Conservation (phyloP, 2,329 filamentous ascomycete genomes). For the Chaetomium strumarium region DNA sequence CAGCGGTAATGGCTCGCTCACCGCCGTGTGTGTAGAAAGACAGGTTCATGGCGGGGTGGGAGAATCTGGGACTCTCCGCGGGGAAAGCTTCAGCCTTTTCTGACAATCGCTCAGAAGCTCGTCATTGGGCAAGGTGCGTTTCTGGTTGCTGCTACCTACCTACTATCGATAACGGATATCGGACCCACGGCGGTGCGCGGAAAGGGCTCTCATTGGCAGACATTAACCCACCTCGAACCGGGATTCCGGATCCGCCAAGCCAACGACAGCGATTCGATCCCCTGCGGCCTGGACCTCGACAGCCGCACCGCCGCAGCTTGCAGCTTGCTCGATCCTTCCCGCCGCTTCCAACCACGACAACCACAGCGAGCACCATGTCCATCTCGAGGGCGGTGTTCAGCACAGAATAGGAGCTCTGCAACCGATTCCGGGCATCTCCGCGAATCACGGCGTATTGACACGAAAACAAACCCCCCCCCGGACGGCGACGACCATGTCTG, state of each 20-base stretch:
- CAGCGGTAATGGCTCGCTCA: not conserved
- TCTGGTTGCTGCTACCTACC: not conserved
- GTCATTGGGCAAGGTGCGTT: conserved; percentile 4
- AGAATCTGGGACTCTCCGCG: not conserved
- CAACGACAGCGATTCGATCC: not conserved
- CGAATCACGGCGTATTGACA: not conserved
- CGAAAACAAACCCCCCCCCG: not conserved
- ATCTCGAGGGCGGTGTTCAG: not conserved
- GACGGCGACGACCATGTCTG: conserved; percentile 55
- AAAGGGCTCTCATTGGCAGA: not conserved
- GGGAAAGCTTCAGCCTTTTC: not conserved
- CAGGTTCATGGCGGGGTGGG: conserved; percentile 8
- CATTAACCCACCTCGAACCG: not conserved
- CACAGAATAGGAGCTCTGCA: not conserved
- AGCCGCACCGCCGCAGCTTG: not conserved
- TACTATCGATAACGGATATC: conserved; percentile 7
- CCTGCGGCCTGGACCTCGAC: conserved; percentile 3
- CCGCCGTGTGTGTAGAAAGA: not conserved
- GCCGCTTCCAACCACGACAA: not conserved
- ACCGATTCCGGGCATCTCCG: not conserved
- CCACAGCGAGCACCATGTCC: not conserved
- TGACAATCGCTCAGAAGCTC: not conserved
- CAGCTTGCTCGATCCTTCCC: not conserved
- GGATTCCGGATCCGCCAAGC: conserved; percentile 2
- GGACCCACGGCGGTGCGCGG: conserved; percentile 2